A percentile compares a stretch with the other conserved stretches of the same genome.
These are phyloP conservation scores for Extremus antarcticus DNA, from an alignment of 495 filamentous ascomycete species.

Conservation along the genomic window DNA sequence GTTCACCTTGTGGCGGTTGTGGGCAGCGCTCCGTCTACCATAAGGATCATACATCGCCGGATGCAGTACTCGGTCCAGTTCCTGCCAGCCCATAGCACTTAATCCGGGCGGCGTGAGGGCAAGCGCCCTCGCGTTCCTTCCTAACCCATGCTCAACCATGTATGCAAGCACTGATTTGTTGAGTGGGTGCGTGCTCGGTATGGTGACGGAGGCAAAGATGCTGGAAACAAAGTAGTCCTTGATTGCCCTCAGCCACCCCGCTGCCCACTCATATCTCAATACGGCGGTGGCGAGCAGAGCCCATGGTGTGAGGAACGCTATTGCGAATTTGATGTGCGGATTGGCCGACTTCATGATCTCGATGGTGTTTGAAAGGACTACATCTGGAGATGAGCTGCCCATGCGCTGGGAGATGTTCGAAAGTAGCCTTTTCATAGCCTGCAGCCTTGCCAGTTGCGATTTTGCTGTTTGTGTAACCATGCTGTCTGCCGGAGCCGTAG, in stretches of 20 bases:
- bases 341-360: neutral
- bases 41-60: neutral
- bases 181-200: neutral
- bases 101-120: neutral
- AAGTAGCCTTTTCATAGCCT: neutral
- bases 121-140: neutral
- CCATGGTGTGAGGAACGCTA: conserved; percentile 1
- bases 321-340: neutral
- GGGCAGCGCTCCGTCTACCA: neutral
- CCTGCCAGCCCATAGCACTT: neutral
- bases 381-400: neutral
- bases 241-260: neutral
- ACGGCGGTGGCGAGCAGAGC: neutral
- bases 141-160: neutral
- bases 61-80: neutral
- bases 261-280: neutral
- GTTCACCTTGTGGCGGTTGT: neutral
- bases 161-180: neutral
- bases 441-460: neutral
- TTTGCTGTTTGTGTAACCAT: neutral
- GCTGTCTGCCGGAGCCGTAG: no score
- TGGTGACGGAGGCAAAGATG: neutral
- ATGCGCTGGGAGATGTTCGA: neutral
- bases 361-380: neutral
- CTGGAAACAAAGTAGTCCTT: neutral